Evolutionary conservation across 2,329 filamentous ascomycete species (phyloP).

Genomic region (Fusarium lyarnte): DNA sequence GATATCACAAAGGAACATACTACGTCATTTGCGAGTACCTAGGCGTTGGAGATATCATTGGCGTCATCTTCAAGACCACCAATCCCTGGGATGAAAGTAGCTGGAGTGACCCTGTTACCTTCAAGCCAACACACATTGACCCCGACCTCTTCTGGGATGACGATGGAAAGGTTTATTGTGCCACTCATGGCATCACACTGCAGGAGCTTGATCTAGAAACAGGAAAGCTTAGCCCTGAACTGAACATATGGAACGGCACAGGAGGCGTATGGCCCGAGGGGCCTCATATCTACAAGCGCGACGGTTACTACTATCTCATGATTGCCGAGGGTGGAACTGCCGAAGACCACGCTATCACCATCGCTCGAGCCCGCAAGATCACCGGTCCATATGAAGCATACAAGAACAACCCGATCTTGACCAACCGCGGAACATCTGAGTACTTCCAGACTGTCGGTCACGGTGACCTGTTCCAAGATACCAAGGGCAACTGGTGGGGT

Average conservation of each 20-base stretch:
- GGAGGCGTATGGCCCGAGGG: slow-evolving; percentile 59
- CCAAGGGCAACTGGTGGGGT: slow-evolving; percentile 57
- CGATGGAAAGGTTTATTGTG: slow-evolving; percentile 63
- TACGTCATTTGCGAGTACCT: slow-evolving; percentile 48
- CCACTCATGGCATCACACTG: slow-evolving; percentile 44
- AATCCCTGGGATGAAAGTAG: slow-evolving; percentile 35
- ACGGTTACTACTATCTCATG: slow-evolving; percentile 55
- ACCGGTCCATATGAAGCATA: slow-evolving; percentile 51
- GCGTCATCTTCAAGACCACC: slow-evolving; percentile 24
- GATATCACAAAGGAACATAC: slow-evolving; percentile 55
- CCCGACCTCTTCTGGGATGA: slow-evolving; percentile 63
- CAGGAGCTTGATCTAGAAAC: slow-evolving; percentile 34
- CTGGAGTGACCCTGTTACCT: slow-evolving; percentile 43
- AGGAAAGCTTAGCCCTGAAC: slow-evolving; percentile 36
- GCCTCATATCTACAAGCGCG: slow-evolving; percentile 59
- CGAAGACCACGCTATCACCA: slow-evolving; percentile 49
- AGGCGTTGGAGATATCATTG: slow-evolving; percentile 10
- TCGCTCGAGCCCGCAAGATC: slow-evolving; percentile 48
- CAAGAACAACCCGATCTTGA: slow-evolving; percentile 52
- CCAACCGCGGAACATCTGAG: slow-evolving; percentile 43
- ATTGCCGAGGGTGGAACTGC: slow-evolving; percentile 58
- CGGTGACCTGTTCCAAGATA: slow-evolving; percentile 47
- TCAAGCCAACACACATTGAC: slow-evolving; percentile 50
- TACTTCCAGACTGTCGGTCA: slow-evolving; percentile 48
- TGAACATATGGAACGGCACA: slow-evolving; percentile 60